Percentiles rank a stretch among this genome's conserved stretches.
Evolutionary conservation across 208 protist species (phyloP).

Genomic region (Leishmania amazonensis): DNA sequence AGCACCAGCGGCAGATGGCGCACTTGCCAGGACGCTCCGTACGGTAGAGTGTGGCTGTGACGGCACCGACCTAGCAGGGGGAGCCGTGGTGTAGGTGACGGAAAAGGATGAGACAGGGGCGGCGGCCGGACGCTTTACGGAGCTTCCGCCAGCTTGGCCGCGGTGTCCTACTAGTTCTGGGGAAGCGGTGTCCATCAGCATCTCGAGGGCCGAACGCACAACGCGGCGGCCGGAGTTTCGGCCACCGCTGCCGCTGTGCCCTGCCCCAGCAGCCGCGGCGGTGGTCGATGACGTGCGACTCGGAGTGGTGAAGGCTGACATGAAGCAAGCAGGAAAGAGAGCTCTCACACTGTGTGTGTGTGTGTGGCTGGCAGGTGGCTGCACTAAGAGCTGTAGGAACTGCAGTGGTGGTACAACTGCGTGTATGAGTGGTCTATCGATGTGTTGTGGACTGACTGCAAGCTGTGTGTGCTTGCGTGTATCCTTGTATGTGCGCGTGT

Average conservation of each 20-base stretch:
- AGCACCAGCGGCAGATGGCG: neutral
- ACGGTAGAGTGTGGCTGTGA: neutral
- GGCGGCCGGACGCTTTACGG: neutral
- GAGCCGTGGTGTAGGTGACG: conserved; percentile 48
- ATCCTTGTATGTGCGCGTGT: neutral
- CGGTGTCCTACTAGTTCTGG: conserved; percentile 38
- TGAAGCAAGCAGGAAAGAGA: neutral
- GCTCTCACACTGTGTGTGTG: neutral
- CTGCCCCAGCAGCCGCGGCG: neutral
- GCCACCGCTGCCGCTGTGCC: conserved; percentile 17
- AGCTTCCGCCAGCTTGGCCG: neutral
- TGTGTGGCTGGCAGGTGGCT: neutral
- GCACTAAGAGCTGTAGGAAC: neutral
- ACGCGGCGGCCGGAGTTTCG: conserved; percentile 49
- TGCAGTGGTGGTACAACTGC: neutral
- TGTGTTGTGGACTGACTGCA: neutral
- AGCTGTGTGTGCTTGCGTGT: neutral
- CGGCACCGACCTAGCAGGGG: neutral
- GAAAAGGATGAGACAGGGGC: conserved; percentile 33
- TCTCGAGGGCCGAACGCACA: conserved; percentile 77
- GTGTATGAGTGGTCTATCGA: neutral
- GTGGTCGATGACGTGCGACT: conserved; percentile 12
- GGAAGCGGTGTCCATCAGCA: conserved; percentile 57
- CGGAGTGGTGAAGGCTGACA: conserved; percentile 39
- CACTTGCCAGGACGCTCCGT: neutral